Base-by-base conservation (phyloP, 1,284 basidiomycete species). In the Stygiomarasmius scandens region DNA sequence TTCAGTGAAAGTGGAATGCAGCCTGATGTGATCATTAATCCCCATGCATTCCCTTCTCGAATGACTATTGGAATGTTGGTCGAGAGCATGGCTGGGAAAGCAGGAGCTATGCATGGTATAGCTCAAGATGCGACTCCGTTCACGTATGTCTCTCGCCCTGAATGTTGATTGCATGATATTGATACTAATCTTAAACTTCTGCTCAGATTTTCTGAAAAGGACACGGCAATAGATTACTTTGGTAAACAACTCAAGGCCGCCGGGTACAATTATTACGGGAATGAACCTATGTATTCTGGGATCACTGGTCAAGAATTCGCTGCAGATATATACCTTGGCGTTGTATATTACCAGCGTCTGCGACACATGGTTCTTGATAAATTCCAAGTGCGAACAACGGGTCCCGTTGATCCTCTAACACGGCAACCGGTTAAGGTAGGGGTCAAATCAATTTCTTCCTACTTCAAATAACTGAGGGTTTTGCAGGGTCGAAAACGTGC, bases 51-150 rank as follows among this genome's bases (percentile, higher is more conserved):
- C 83, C 97, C 97, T 1, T 94, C 90, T 79, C 94, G 97, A 66
- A 99, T 99, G 97, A 99, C 97, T 6, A 99, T 99, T 67, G 97
- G 97, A 58, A 99, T 99, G 97, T 88, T 99, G 70, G 95, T 99
- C 61, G 97, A 99, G 82, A 96, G 93, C 74, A 90, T 99, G 86
- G 97, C 97, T 1, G 97, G 96, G 43, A 99, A 99, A 74, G 92
- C 96, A 1, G 97, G 97, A 59, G 93, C 96, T 2, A 93, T 99
- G 90, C 97, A 99, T 68, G 97, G 97, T 45, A 81, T 99, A 38
- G 94, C 96, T 3, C 97, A 99, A 73, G 97, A 99, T 75, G 96
- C 94, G 14, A 99, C 97, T 23, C 97, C 96, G 23, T 98, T 98
- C 84, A 91, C 92, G 93, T 95, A 69, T 65, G 85, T 74, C 29